Evolutionary conservation across 83 land plant species (phyloP).

Genomic region (Diphasiastrum complanatum): DNA sequence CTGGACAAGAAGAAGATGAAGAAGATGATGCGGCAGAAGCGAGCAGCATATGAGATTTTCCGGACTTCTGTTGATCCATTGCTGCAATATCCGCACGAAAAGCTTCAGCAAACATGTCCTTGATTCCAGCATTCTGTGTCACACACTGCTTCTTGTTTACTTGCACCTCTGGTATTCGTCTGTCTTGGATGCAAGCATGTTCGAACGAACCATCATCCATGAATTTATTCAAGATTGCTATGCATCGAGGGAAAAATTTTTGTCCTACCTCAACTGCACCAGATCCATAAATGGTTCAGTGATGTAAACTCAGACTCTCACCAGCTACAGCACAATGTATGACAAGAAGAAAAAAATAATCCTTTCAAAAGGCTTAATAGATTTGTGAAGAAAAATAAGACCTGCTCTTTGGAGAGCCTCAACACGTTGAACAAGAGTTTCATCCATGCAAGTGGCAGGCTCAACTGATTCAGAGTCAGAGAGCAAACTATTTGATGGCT

Average conservation of each 20-base stretch:
- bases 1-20: no score
- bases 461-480: background rate
- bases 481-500: constrained; percentile 3
- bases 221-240: constrained; percentile 56
- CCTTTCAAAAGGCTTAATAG: background rate
- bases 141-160: constrained; percentile 38
- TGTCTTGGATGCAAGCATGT: constrained; percentile 5
- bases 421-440: constrained; percentile 25
- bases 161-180: constrained; percentile 50
- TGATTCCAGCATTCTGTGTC: constrained; percentile 51
- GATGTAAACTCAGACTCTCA: background rate
- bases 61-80: background rate
- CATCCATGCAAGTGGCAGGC: background rate
- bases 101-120: constrained; percentile 46
- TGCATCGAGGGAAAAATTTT: constrained; percentile 59
- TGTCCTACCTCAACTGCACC: constrained; percentile 61
- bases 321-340: background rate
- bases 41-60: background rate
- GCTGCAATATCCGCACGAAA: constrained; percentile 51
- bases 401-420: constrained; percentile 21
- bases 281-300: background rate
- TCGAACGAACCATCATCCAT: constrained; percentile 48
- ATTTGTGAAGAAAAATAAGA: background rate
- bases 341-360: background rate
- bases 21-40: no score